These are phyloP conservation scores for Candida michaelii DNA, from an alignment of 805 yeast species.

Conservation along the genomic window DNA sequence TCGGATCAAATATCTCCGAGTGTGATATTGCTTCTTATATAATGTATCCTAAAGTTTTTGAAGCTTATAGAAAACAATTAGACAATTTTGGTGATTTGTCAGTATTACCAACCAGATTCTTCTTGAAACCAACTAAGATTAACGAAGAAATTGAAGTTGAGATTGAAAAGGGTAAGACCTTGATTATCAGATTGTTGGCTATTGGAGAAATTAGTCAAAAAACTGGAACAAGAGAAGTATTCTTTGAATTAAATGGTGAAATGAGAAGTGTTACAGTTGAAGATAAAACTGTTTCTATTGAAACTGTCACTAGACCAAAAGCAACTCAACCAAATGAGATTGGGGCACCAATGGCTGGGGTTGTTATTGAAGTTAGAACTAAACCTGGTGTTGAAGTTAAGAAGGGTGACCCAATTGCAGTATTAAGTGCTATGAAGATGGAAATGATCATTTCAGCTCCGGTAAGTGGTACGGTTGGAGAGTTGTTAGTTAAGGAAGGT, in stretches of 20 bases:
- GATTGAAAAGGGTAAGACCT: conserved; percentile 91
- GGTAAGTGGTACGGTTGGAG: conserved; percentile 78
- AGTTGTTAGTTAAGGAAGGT: conserved; percentile 78
- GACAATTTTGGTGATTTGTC: conserved; percentile 90
- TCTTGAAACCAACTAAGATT: conserved; percentile 82
- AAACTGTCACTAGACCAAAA: conserved; percentile 82
- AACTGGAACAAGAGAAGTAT: conserved; percentile 93
- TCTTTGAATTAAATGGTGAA: conserved; percentile 98
- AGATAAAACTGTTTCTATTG: conserved; percentile 84
- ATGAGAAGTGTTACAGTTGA: conserved; percentile 91
- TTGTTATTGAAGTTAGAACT: conserved; percentile 89
- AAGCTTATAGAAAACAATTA: conserved; percentile 70
- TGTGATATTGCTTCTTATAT: conserved; percentile 91
- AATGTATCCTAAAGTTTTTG: conserved; percentile 98
- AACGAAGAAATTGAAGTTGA: conserved; percentile 88
- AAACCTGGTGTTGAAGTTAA: conserved; percentile 85
- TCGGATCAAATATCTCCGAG: conserved; percentile 71
- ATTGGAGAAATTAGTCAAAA: conserved; percentile 82
- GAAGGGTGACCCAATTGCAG: conserved; percentile 95
- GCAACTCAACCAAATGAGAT: conserved; percentile 91
- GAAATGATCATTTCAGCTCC: conserved; percentile 98
- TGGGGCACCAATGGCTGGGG: conserved; percentile 99
- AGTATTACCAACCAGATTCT: conserved; percentile 88
- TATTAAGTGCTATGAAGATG: conserved; percentile 98
- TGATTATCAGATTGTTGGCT: conserved; percentile 89